These are phyloP conservation scores for Piloderma croceum DNA, from an alignment of 768 basidiomycete species.

Conservation along the genomic window DNA sequence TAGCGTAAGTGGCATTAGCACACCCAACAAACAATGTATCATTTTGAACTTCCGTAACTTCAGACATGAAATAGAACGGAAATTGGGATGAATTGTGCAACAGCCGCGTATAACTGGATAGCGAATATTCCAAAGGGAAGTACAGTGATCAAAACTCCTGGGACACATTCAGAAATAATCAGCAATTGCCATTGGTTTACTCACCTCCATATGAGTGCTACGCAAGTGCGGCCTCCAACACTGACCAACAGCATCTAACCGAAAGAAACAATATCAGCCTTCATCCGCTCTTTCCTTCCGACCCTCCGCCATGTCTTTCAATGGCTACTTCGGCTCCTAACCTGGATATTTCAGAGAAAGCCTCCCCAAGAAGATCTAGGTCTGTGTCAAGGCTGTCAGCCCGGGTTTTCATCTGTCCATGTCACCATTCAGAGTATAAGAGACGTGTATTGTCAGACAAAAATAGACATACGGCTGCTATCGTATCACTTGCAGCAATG, in stretches of 20 bases:
- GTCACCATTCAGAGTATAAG: background rate
- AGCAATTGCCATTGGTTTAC: conserved; percentile 6
- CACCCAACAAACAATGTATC: no score
- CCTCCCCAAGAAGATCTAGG: conserved; percentile 71
- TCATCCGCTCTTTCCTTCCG: background rate
- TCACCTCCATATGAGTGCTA: conserved; percentile 6
- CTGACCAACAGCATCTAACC: no score
- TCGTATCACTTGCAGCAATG: conserved; percentile 89
- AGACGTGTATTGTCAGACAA: background rate
- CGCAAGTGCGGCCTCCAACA: conserved; percentile 3
- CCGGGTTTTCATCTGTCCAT: conserved; percentile 75
- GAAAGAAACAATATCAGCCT: background rate
- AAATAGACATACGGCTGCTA: conserved; percentile 57
- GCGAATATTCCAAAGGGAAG: conserved; percentile 15
- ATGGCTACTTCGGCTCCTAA: conserved; percentile 62
- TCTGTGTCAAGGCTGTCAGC: conserved; percentile 83
- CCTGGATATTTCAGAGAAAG: conserved; percentile 84
- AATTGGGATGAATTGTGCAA: no score
- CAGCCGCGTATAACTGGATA: no score
- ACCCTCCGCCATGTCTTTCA: conserved; percentile 26
- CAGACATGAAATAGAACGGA: no score
- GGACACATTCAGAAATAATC: conserved; percentile 2
- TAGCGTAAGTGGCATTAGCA: no score
- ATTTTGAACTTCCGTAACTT: no score
- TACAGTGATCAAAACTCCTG: conserved; percentile 9